Conservation (phyloP, 345 rosid genomes). For the Linum tenue region DNA sequence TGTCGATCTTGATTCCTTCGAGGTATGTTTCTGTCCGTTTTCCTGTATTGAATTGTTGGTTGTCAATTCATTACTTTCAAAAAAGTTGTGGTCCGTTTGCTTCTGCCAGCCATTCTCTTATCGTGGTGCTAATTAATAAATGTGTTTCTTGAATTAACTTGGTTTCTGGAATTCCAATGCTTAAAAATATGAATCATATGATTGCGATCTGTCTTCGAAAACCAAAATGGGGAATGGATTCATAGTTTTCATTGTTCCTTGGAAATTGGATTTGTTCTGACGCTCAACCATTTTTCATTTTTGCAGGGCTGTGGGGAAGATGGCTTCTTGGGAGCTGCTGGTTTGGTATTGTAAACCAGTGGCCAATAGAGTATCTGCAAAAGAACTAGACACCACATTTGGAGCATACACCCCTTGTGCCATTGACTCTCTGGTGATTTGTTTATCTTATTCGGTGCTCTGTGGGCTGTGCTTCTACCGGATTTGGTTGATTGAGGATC, state of each 20-base stretch:
- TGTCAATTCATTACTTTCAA: too few relatives aligned
- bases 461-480: constrained; percentile 20
- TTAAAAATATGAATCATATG: not conserved
- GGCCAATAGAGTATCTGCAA: constrained; percentile 20
- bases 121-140: too few relatives aligned
- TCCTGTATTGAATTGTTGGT: too few relatives aligned
- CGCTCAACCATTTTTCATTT: not conserved
- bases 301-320: constrained; percentile 2
- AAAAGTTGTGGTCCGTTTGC: too few relatives aligned
- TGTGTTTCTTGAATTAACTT: not conserved
- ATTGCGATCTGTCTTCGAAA: not conserved
- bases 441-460: constrained; percentile 25
- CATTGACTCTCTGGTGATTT: constrained; percentile 22
- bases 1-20: too few relatives aligned
- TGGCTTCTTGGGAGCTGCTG: constrained; percentile 12
- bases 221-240: not conserved
- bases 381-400: constrained; percentile 17
- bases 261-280: not conserved
- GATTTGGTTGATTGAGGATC: constrained; percentile 19
- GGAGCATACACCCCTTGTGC: constrained; percentile 30
- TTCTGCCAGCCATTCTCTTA: too few relatives aligned
- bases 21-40: too few relatives aligned
- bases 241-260: too few relatives aligned
- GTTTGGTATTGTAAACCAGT: constrained; percentile 25
- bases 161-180: not conserved